Base-by-base conservation (phyloP, 2,329 filamentous ascomycete species). In the Botryotinia narcissicola region DNA sequence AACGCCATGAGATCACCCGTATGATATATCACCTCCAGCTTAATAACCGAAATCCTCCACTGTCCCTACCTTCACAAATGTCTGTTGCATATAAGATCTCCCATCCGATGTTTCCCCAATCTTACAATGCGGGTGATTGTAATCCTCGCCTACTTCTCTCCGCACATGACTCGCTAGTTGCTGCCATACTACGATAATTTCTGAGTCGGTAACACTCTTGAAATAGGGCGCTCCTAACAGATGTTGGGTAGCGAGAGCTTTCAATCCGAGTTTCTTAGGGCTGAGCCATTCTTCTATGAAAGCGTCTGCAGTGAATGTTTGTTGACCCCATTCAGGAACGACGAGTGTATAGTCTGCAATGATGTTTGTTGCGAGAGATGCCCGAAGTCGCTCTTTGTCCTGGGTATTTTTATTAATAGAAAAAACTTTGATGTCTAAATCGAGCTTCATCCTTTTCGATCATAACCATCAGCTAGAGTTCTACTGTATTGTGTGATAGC, bases 101-200 rank as follows among this genome's bases (percentile, higher is more conserved):
- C 75, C 77, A 69, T 75, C 74, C 35, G 73, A 75, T 1, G 68
- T 73, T 51, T 76, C 76, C 16, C 67, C 73, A 48, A 77, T 76
- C 59, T 76, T 76, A 48, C 76, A 76, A 73, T 75, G 74, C 8
- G 75, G 75, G 46, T 63, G 73, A 6, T 35, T 64, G 54, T 69
- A 77, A 62, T 78, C 74, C 48, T 77, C 76, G 14, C 75, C 74
- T 35, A 70, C 73, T 16, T 76, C 37, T 32, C 73, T 70, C 16
- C 77, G 66, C 29, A 73, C 78, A 64, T 80, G 78, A 51, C 75
- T 76, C 20, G 78, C 78, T 22, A 79, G 29, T 70, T 79, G 77
- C 72, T 79, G 78, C 76, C 77, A 79, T 60, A 79, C 75, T 3
- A 80, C 75, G 1, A 79, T 63, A 20, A 79, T 78, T 68, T 78